Evolutionary conservation across 2,329 filamentous ascomycete species (phyloP).

Genomic region (Thelonectria blattea): DNA sequence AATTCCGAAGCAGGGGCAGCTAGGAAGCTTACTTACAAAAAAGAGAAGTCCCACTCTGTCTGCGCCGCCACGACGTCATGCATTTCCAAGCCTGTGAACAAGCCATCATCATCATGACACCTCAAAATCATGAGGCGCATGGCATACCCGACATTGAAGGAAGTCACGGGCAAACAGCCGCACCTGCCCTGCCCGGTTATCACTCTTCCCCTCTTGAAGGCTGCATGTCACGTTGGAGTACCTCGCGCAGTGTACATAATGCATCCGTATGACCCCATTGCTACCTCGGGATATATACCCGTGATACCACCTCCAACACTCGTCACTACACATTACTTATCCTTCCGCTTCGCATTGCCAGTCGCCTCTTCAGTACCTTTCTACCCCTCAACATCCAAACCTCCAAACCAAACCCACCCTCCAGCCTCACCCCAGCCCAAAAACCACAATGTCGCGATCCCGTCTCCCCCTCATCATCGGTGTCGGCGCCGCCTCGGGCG

Average conservation of each 20-base stretch:
- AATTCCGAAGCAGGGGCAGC: no score
- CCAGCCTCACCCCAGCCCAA: no score
- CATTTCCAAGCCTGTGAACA: constrained; percentile 31
- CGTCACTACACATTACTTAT: no score
- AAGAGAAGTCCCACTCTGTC: constrained; percentile 22
- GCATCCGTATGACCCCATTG: constrained; percentile 11
- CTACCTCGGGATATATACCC: constrained; percentile 14
- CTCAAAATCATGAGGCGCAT: neutral
- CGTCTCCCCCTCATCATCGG: constrained; percentile 60
- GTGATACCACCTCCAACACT: constrained; percentile 5
- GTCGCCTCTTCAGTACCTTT: neutral
- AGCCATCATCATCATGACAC: constrained; percentile 25
- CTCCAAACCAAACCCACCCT: neutral
- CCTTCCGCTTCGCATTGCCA: no score
- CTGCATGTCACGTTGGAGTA: constrained; percentile 6
- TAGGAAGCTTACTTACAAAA: neutral
- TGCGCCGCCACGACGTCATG: constrained; percentile 37
- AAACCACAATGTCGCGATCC: constrained; percentile 48
- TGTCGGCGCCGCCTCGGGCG: constrained; percentile 67
- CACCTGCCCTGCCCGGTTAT: neutral
- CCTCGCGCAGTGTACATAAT: neutral
- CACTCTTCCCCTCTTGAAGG: neutral
- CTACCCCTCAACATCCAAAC: constrained; percentile 1
- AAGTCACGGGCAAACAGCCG: neutral
- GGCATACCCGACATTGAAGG: neutral